phyloP scores from a whole-genome alignment of 441 rosid genomes.

The Capsella rubella region DNA sequence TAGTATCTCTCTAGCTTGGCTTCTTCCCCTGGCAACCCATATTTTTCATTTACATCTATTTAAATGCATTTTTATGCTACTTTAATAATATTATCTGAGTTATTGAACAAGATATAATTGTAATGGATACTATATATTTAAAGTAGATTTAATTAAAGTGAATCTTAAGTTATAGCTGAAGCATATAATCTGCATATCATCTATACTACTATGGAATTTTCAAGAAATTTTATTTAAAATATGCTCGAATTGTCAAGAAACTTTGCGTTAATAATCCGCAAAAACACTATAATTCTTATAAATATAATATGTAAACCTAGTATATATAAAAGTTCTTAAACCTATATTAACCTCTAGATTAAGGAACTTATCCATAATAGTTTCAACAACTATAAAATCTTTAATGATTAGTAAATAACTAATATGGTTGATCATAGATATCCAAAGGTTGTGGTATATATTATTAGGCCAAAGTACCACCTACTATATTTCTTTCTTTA shows the following conservation, averaged over 20 bases:
- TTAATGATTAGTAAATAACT: neutral
- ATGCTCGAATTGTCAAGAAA: too few species aligned
- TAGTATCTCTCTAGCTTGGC: constrained; percentile 43
- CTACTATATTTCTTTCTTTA: neutral
- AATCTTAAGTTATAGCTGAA: neutral
- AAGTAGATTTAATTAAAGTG: neutral
- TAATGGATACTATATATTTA: neutral
- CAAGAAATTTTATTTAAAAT: too few species aligned
- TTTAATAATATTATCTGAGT: neutral
- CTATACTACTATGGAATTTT: too few species aligned
- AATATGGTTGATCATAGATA: neutral
- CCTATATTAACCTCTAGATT: too few species aligned
- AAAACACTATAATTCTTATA: too few species aligned
- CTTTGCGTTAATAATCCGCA: too few species aligned
- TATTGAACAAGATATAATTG: neutral
- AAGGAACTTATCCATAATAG: neutral
- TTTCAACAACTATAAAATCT: neutral
- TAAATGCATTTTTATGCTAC: neutral
- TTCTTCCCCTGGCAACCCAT: constrained; percentile 47
- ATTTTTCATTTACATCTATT: neutral
- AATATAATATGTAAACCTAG: too few species aligned
- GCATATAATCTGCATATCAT: neutral
- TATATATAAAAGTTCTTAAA: too few species aligned
- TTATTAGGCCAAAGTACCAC: neutral
- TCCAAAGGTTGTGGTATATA: neutral